Conservation (phyloP, 1,284 basidiomycete species). For the Tilletia horrida region DNA sequence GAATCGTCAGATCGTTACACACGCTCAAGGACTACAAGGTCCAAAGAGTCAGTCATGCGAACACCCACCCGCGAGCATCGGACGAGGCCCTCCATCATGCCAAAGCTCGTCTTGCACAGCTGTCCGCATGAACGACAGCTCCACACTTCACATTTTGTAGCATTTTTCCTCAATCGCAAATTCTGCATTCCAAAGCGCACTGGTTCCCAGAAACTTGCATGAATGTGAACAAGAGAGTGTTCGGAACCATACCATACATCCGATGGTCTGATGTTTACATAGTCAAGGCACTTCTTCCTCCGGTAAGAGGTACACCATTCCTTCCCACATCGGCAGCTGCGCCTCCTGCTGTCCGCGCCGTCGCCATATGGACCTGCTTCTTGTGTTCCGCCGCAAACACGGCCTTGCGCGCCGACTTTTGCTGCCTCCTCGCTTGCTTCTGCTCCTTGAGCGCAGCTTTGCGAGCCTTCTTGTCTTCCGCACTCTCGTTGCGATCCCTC, state of each 20-base stretch:
- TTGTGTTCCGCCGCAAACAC: slow-evolving; percentile 42
- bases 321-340: slow-evolving; percentile 4
- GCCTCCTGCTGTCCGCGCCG: slow-evolving; percentile 8
- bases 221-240: too few relatives aligned
- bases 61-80: neutral
- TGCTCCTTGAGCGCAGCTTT: slow-evolving; percentile 78
- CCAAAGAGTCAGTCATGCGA: neutral
- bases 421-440: slow-evolving; percentile 41
- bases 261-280: too few relatives aligned
- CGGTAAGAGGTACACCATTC: neutral
- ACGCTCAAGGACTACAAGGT: neutral
- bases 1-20: slow-evolving; percentile 2
- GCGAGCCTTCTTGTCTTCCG: slow-evolving; percentile 71
- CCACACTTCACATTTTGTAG: too few relatives aligned
- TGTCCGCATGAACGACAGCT: too few relatives aligned
- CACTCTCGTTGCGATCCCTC: slow-evolving; percentile 26
- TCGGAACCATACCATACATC: too few relatives aligned
- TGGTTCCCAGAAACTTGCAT: too few relatives aligned
- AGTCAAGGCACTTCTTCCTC: slow-evolving; percentile 6
- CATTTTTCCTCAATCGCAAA: too few relatives aligned
- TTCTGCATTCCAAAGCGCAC: too few relatives aligned
- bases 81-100: neutral
- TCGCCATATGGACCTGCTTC: slow-evolving; percentile 31
- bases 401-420: slow-evolving; percentile 41
- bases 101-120: neutral